Percentiles rank a stretch among this genome's conserved stretches.
phyloP scores from a whole-genome alignment of 2,329 filamentous ascomycete species.

The Sphaerulina musiva region DNA sequence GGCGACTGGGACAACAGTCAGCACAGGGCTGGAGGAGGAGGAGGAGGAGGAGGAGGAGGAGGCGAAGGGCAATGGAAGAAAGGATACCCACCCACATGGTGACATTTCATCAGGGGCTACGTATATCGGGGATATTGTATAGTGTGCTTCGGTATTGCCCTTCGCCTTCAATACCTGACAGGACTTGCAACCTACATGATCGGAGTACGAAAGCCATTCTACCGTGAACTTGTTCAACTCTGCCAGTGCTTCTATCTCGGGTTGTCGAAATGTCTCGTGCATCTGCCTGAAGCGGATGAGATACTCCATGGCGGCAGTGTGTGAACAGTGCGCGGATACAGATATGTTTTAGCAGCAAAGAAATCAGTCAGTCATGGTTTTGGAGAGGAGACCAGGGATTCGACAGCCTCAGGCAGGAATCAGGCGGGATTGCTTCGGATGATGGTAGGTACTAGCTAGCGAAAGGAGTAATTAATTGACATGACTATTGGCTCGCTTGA shows the following conservation, averaged over 20 bases:
- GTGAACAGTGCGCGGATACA: background rate
- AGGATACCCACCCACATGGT: background rate
- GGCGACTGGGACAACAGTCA: slow-evolving; percentile 57
- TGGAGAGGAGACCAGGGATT: no score
- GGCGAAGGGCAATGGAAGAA: slow-evolving; percentile 8
- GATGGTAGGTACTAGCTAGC: no score
- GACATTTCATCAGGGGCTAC: background rate
- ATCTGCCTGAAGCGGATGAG: slow-evolving; percentile 82
- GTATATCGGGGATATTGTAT: no score
- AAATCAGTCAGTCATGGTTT: background rate
- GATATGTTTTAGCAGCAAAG: background rate
- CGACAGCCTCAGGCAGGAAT: background rate
- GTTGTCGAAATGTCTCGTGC: slow-evolving; percentile 82
- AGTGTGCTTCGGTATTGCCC: background rate
- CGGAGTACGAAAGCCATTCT: slow-evolving; percentile 66
- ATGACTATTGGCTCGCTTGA: background rate
- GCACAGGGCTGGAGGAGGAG: background rate
- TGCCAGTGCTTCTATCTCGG: slow-evolving; percentile 78
- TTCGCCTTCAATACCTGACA: slow-evolving; percentile 4
- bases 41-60: no score
- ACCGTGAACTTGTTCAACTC: slow-evolving; percentile 60
- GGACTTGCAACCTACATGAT: slow-evolving; percentile 54
- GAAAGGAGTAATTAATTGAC: background rate
- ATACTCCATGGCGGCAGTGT: slow-evolving; percentile 54
- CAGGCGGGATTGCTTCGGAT: background rate